These are phyloP conservation scores for Zoysia matrella DNA, from an alignment of 202 grass and related monocot species.

Conservation along the genomic window DNA sequence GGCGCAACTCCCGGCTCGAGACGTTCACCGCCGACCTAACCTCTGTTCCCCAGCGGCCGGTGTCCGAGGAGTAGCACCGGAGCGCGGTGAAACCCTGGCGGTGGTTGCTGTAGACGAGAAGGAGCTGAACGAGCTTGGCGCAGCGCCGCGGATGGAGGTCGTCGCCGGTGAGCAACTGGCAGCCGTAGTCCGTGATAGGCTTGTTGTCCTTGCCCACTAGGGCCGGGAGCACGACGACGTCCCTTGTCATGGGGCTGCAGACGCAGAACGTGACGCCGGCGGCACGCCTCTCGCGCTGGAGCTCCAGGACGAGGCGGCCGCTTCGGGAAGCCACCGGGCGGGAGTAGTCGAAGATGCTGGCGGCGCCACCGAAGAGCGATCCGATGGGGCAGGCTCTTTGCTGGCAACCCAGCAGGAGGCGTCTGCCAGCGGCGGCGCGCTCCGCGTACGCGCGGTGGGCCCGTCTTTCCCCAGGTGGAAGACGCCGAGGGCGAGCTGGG, in stretches of 20 bases:
- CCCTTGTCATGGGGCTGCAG: neutral
- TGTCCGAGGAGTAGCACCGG: constrained; percentile 23
- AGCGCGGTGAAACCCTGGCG: neutral
- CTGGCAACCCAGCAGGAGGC: too few species aligned
- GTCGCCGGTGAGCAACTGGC: constrained; percentile 16
- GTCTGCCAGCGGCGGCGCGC: neutral
- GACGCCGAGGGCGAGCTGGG: neutral
- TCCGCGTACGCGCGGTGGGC: neutral
- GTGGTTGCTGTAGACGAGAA: neutral
- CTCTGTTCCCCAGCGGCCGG: neutral
- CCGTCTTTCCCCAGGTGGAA: neutral
- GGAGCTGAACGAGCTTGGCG: neutral
- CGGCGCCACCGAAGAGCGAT: neutral
- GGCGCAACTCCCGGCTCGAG: neutral
- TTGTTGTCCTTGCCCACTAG: too few species aligned
- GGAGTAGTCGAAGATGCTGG: neutral
- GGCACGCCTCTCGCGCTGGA: neutral
- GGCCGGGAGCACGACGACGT: neutral
- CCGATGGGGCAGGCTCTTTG: neutral
- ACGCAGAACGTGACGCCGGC: neutral
- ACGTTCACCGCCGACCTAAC: neutral
- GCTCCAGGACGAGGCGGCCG: neutral
- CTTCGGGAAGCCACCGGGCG: neutral
- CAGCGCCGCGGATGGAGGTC: neutral
- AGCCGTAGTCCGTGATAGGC: neutral